Evolutionary conservation across 192 early-diverging fungal species (phyloP), one percentile per base, ranked within the genome.

Genomic region (Umbelopsis ramanniana): DNA sequence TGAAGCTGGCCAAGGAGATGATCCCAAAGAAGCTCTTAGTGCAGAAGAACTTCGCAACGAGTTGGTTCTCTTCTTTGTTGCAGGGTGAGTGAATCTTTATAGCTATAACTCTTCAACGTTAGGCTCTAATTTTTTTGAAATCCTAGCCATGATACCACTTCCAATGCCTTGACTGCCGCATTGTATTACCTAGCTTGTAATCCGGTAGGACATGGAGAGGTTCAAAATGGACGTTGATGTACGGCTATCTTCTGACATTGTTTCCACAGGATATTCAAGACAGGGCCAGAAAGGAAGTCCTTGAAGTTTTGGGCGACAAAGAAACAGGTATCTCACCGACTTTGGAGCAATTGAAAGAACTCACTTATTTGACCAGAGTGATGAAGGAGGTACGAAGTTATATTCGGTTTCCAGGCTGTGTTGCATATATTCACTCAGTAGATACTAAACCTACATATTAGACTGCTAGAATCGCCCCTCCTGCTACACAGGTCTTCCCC

Each of bases 301-400:
- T 73, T 66, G 24, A 24, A 26, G 33, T 77, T 23, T 37, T 77
- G 6, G 76, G 76, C 17, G 76, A 77, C 33, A 43, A 17, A 1
- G 33, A 40, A 38, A 46, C 69, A 21, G 68, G 69, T 43, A 46
- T 73, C 3, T 48, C 69, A 14, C 71, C 76, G 15, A 68, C 50
- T 22, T 19, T 57, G 17, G 83, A 83, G 9, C 83, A 89, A 71
- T 43, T 83, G 4, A 85, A 84, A 57, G 73, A 83, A 52, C 76
- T 89, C 15, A 76, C 75, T 33, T 89, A 87, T 38, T 38, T 89
- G 6, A 80, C 83, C 40, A 71, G 14, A 3, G 21, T 72, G 21
- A 76, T 76, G 0, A 76, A 76, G 71, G 75, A 76, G 35, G 67
- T 74, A 70, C n/a, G n/a, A n/a, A n/a, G n/a, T n/a, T n/a, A n/a